Base-by-base conservation (phyloP, 441 rosid species). In the Hura crepitans region DNA sequence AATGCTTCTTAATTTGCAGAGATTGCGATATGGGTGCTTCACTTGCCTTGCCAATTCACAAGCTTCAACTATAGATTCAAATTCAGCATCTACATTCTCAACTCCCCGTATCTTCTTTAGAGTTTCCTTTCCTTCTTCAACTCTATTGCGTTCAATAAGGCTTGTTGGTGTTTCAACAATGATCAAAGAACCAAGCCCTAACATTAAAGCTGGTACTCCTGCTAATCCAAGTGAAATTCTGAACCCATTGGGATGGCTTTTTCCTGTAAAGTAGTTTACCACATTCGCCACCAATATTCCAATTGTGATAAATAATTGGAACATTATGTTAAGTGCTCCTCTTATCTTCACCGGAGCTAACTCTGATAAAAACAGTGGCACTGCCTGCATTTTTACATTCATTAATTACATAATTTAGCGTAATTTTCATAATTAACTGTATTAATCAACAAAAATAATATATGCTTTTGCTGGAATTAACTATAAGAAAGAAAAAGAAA, bases 1-100 rank as follows among this genome's bases (percentile, higher is more conserved):
- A 56, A 68, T 56, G 77, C 85, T 83, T 15, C 69, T 45, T 0
- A 20, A 65, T 49, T 78, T 78, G 79, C 81, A 45, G 62, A 85
- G 86, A 50, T 35, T 35, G 2, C 49, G 23, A 18, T 70, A 70
- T 1, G 73, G 73, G 11, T 60, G 22, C 3, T 56, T 70, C 2
- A 70, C 73, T 49, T n/a, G 66, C 31, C 22, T 46, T 8, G 73
- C 73, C 27, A 59, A 30, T 15, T 70, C 73, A 33, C 73, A 70
- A 15, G 73, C 73, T 3, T 59, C 57, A 18, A 70, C 73, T 1
- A 70, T 70, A 1, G 73, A 59, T 33, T 74, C 54, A 31, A 74
- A 74, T 25, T 74, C 77, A 2, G 47, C 28, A 28, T 68, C 77
- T 1, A 68, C 77, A 54, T 74, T 62, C 28, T 62, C 69, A 0